These are phyloP conservation scores for Pleurotus platypus DNA, from an alignment of 768 basidiomycete genomes.

Conservation along the genomic window DNA sequence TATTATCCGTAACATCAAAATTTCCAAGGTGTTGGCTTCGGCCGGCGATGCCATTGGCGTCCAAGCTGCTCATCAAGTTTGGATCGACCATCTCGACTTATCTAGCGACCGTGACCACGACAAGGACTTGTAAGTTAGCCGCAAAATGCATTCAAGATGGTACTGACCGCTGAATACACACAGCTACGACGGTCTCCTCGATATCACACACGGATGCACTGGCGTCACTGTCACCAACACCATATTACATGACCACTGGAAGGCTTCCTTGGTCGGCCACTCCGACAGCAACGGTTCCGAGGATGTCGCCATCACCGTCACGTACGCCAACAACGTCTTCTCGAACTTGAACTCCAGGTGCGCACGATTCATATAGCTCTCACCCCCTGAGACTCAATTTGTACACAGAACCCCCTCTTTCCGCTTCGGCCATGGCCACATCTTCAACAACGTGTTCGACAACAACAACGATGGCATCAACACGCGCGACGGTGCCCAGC, in stretches of 20 bases:
- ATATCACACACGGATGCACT: constrained; percentile 24
- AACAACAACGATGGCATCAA: constrained; percentile 28
- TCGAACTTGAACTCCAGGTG: constrained; percentile 1
- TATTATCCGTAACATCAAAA: constrained; percentile 47
- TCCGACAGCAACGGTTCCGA: constrained; percentile 37
- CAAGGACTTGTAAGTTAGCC: constrained; percentile 31
- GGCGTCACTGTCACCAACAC: constrained; percentile 38
- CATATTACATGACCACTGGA: constrained; percentile 43
- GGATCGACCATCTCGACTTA: constrained; percentile 43
- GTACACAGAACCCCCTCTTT: constrained; percentile 39
- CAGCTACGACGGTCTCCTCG: constrained; percentile 37
- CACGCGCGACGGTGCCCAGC: constrained; percentile 30
- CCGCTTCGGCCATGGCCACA: constrained; percentile 43
- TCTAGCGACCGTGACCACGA: constrained; percentile 42
- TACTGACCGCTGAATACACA: background rate
- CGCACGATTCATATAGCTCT: background rate
- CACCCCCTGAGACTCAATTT: background rate
- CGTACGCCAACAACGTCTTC: constrained; percentile 18
- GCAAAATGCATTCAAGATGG: background rate
- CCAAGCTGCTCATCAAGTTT: constrained; percentile 36
- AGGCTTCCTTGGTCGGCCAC: constrained; percentile 41
- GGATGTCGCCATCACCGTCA: constrained; percentile 10
- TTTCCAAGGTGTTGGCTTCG: constrained; percentile 41
- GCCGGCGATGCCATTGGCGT: constrained; percentile 44
- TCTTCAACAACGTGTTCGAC: constrained; percentile 43